Evolutionary conservation across 225 moss, liverwort and hornwort genomes (phyloP), one percentile per base, ranked within the genome.

Genomic region (Lunularia cruciata): DNA sequence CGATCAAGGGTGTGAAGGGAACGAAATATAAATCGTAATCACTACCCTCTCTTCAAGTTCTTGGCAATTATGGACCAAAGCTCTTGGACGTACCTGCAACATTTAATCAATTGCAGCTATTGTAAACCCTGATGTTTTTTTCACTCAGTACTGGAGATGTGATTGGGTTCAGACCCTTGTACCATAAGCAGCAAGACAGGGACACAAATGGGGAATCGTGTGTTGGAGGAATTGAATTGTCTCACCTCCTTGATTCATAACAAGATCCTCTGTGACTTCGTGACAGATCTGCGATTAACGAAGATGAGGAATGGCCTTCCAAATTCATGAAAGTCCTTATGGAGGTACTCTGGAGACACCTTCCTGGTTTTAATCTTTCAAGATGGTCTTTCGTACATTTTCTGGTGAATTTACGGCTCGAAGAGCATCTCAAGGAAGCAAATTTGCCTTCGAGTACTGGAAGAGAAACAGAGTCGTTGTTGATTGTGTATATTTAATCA

Each of bases 251-350:
- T 6, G 2, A 45, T 32, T 64, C 31, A n/a, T n/a, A n/a, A n/a
- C n/a, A n/a, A n/a, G n/a, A n/a, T n/a, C 55, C 20, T 47, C 16
- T 45, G 49, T 12, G 39, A 25, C 34, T 16, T 51, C 22, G 49
- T 49, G 57, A 65, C 82, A 90, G 89, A 54, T 73, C 57, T 35
- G 75, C 83, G 56, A 36, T 70, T n/a, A 79, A 60, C 39, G 87
- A 80, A 16, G 63, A 68, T 0, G 87, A 90, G 27, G 90, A 84
- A 3, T 90, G 86, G 75, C 90, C 90, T 8, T 67, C 88, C 0
- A 3, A 57, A 0, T 83, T 76, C 61, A 80, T 78, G 4, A 90
- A 88, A 75, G 87, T 90, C 7, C 83, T 81, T 49, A 60, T 87
- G 23, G 52, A 83, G 89, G 89, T 90, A 65, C 6, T 43, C 30